Evolutionary conservation across 2,329 filamentous ascomycete species (phyloP), one percentile per base, ranked within the genome.

Genomic region (Graphium sp.): DNA sequence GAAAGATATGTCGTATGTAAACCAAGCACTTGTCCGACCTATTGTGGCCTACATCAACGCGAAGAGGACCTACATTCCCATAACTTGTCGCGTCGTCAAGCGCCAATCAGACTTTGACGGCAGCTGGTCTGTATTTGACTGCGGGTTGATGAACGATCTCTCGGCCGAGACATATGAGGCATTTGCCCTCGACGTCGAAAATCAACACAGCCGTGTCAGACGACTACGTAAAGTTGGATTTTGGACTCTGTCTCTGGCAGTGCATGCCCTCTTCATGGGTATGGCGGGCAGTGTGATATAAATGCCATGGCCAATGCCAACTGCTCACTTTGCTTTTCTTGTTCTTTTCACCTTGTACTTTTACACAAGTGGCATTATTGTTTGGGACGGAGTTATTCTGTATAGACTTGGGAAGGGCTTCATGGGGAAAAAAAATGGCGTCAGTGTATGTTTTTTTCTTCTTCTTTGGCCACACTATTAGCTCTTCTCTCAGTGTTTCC

Each of bases 21-120:
- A 94, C 52, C 91, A 92, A 49, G 84, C 89, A 2, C 72, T 95
- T 5, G 82, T 95, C 20, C 74, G 89, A 5, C 89, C 89, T 11
- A 98, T 98, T 35, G 85, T 98, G 22, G 89, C 89, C 6, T 98
- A 95, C 49, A 95, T 98, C 53, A 98, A 98, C 52, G 81, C 83
- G 23, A 82, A 84, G 48, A 77, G 76, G 45, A 92, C 87, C 0
- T 95, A 93, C 45, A 95, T 98, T 24, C 89, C 89, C 16, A 83
- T 98, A 42, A 80, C 77, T 41, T 95, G 89, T 54, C 78, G 87
- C 35, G 81, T 98, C 27, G 83, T 95, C 37, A 98, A 98, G 58
- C 73, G 74, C 6, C 67, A 74, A 12, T 67, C 67, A 34, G 89
- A 98, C 48, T 98, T 98, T 44, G 82, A 95, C 48, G 89, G 89